A percentile compares a stretch with the other conserved stretches of the same genome.
phyloP scores from a whole-genome alignment of 2,329 filamentous ascomycete genomes.

The Furcasterigmium sp. region DNA sequence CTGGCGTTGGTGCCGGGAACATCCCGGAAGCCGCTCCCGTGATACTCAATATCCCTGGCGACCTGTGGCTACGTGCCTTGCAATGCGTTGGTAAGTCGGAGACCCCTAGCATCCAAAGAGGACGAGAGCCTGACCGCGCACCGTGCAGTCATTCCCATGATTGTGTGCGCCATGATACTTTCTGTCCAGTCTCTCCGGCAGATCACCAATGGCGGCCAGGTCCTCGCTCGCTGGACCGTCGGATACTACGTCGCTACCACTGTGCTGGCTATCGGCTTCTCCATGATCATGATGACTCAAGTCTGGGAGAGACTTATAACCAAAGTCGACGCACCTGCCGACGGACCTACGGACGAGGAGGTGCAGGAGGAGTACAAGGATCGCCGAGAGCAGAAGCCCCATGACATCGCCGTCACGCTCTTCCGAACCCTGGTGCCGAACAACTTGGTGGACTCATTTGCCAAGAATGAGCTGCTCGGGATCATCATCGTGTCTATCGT shows the following conservation, averaged over 20 bases:
- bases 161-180: constrained; percentile 47
- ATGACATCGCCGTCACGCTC: constrained; percentile 40
- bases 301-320: constrained; percentile 43
- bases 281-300: constrained; percentile 37
- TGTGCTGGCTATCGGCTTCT: constrained; percentile 40
- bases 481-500: constrained; percentile 40
- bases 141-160: constrained; percentile 40
- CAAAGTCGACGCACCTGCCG: constrained; percentile 9
- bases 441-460: constrained; percentile 42
- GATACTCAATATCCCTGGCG: constrained; percentile 40
- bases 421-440: constrained; percentile 42
- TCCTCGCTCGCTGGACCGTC: constrained; percentile 42
- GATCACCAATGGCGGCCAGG: constrained; percentile 36
- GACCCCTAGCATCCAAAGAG: not conserved
- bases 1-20: constrained; percentile 33
- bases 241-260: constrained; percentile 46
- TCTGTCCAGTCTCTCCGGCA: constrained; percentile 41
- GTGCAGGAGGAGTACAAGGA: constrained; percentile 14
- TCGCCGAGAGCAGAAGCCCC: constrained; percentile 14
- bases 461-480: constrained; percentile 39
- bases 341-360: too few relatives aligned
- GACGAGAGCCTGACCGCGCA: too few relatives aligned
- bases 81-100: constrained; percentile 37
- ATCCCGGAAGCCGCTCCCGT: constrained; percentile 35
- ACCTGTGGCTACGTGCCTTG: constrained; percentile 43